Percentiles rank a stretch among this genome's conserved stretches.
These are phyloP conservation scores for Arthrinium puccinioides DNA, from an alignment of 2,329 filamentous ascomycete species.

Conservation along the genomic window DNA sequence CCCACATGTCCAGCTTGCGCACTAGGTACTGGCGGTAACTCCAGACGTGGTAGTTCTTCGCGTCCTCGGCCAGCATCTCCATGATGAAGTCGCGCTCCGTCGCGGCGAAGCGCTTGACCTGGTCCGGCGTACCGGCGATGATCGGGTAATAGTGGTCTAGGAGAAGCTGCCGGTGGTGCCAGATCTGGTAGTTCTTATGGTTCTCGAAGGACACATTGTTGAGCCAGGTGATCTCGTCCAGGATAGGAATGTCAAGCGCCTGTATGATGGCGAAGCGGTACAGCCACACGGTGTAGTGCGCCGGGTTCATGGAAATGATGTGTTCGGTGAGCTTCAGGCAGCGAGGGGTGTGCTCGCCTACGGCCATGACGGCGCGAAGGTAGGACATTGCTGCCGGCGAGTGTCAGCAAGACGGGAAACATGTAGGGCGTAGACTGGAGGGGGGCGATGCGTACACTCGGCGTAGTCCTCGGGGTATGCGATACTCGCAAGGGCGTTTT, in stretches of 20 bases:
- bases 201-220: slow-evolving; percentile 75
- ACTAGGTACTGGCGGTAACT: slow-evolving; percentile 76
- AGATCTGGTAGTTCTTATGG: slow-evolving; percentile 99
- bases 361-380: slow-evolving; percentile 86
- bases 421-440: too few relatives aligned
- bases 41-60: slow-evolving; percentile 99
- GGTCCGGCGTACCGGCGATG: slow-evolving; percentile 52
- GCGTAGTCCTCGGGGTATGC: slow-evolving; percentile 85
- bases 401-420: slow-evolving; percentile 4
- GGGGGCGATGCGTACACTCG: slow-evolving; percentile 46
- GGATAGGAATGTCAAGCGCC: slow-evolving; percentile 55
- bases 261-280: slow-evolving; percentile 79
- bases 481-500: slow-evolving; percentile 81
- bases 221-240: slow-evolving; percentile 76
- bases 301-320: slow-evolving; percentile 88
- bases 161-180: slow-evolving; percentile 66
- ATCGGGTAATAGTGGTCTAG: slow-evolving; percentile 50
- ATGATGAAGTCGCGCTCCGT: slow-evolving; percentile 71
- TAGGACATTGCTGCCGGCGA: slow-evolving; percentile 67
- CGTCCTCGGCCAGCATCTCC: slow-evolving; percentile 74
- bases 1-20: slow-evolving; percentile 52
- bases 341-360: slow-evolving; percentile 73
- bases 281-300: slow-evolving; percentile 98
- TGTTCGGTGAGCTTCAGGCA: slow-evolving; percentile 77
- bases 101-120: slow-evolving; percentile 49